phyloP scores from a whole-genome alignment of 352 stramenopile genomes.

The Phytopythium sindhum region DNA sequence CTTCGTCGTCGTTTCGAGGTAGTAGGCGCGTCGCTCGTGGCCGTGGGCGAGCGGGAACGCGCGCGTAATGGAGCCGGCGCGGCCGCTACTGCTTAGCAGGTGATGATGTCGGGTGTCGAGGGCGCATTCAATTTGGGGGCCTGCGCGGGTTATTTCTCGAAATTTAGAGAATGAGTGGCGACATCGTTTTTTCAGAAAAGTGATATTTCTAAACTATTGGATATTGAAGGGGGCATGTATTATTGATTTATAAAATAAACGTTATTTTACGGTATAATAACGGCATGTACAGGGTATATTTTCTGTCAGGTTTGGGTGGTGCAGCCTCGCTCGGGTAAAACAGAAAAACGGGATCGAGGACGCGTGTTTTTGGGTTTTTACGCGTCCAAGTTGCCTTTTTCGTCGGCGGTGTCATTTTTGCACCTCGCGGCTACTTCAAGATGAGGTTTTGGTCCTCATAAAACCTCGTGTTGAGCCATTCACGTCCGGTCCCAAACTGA shows the following conservation, averaged over 20 bases:
- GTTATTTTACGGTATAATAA: too few species aligned
- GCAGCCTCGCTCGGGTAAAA: neutral
- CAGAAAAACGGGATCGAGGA: neutral
- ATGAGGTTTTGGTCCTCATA: slow-evolving; percentile 12
- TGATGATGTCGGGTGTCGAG: neutral
- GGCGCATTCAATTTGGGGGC: neutral
- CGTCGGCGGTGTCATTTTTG: slow-evolving; percentile 55
- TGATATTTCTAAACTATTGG: neutral
- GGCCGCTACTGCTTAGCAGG: neutral
- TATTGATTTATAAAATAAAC: too few species aligned
- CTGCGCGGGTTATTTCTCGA: neutral
- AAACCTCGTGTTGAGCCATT: slow-evolving; percentile 9
- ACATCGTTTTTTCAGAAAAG: neutral
- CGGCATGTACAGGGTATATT: too few species aligned
- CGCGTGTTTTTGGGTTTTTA: slow-evolving; percentile 2
- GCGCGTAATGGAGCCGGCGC: neutral
- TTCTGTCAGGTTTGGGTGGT: neutral
- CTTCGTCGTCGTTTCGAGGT: neutral
- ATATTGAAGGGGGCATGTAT: neutral
- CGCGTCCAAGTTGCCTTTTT: slow-evolving; percentile 19
- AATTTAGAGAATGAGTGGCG: neutral
- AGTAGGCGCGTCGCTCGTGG: neutral
- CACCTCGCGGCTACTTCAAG: slow-evolving; percentile 56
- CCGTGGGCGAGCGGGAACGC: neutral
- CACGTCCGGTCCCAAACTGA: slow-evolving; percentile 20